Percentiles rank a stretch among this genome's conserved stretches.
phyloP scores from a whole-genome alignment of 306 rosid species.

The Vicia sativa region DNA sequence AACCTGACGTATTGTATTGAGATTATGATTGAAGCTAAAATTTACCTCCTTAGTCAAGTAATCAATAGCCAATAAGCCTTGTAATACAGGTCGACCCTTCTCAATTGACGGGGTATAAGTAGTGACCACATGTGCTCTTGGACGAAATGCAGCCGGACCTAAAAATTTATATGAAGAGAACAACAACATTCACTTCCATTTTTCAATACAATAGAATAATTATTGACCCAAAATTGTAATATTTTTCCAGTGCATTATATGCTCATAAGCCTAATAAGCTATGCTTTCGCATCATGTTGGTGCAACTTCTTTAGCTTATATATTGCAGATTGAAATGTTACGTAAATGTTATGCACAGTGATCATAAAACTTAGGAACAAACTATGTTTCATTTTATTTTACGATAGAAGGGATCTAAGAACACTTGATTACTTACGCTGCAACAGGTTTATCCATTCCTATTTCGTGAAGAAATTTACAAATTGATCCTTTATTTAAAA shows the following conservation, averaged over 20 bases:
- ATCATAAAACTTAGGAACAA: no score
- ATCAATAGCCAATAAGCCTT: slow-evolving; percentile 95
- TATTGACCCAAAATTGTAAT: neutral
- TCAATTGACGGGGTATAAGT: slow-evolving; percentile 79
- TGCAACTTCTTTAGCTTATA: slow-evolving; percentile 28
- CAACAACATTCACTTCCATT: slow-evolving; percentile 31
- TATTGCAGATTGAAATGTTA: slow-evolving; percentile 28
- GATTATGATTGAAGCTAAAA: slow-evolving; percentile 33
- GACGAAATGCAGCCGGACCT: slow-evolving; percentile 99
- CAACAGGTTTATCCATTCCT: slow-evolving; percentile 18
- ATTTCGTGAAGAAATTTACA: neutral
- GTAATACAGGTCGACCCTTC: slow-evolving; percentile 96
- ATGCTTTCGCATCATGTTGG: slow-evolving; percentile 19
- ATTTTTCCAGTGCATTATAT: slow-evolving; percentile 11
- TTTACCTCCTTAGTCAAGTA: slow-evolving; percentile 90
- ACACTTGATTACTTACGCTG: slow-evolving; percentile 10
- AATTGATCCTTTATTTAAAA: slow-evolving; percentile 11
- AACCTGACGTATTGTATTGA: slow-evolving; percentile 2
- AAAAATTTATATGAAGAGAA: slow-evolving; percentile 43
- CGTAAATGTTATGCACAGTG: neutral
- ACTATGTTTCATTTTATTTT: no score
- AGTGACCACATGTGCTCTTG: slow-evolving; percentile 83
- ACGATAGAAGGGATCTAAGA: slow-evolving; percentile 2
- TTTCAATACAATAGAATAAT: neutral
- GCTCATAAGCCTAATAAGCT: slow-evolving; percentile 18